These are phyloP conservation scores for Plenodomus biglobosus DNA, from an alignment of 2,329 filamentous ascomycete genomes.

Conservation along the genomic window DNA sequence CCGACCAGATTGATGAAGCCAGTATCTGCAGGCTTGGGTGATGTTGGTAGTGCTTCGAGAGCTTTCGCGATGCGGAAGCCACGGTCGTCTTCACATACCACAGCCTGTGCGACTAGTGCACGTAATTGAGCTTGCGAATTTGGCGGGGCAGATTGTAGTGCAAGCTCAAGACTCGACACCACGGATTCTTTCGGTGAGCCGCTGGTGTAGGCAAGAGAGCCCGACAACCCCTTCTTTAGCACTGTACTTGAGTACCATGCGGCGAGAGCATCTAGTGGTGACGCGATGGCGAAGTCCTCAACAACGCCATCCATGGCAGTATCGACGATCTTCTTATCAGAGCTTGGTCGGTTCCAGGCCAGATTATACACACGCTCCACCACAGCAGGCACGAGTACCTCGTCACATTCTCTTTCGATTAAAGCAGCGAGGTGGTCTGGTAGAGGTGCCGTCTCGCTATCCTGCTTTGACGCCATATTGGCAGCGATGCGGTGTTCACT, in stretches of 20 bases:
- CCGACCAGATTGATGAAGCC: constrained; percentile 52
- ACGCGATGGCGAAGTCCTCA: constrained; percentile 80
- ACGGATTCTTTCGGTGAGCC: constrained; percentile 48
- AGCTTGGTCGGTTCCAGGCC: constrained; percentile 80
- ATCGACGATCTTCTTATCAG: constrained; percentile 65
- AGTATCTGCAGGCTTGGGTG: constrained; percentile 39
- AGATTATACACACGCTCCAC: constrained; percentile 86
- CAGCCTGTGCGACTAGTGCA: constrained; percentile 60
- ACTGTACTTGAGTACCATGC: constrained; percentile 84
- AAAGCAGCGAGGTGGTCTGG: constrained; percentile 76
- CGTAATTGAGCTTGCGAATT: constrained; percentile 69
- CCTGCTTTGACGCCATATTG: constrained; percentile 31
- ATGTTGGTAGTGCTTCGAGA: constrained; percentile 53
- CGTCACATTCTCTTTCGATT: constrained; percentile 76
- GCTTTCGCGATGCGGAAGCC: constrained; percentile 55
- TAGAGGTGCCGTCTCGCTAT: constrained; percentile 64
- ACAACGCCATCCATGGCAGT: constrained; percentile 80
- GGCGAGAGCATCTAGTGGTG: constrained; percentile 84
- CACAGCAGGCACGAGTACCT: constrained; percentile 75
- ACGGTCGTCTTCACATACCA: constrained; percentile 58
- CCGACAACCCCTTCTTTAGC: constrained; percentile 68
- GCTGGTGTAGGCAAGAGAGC: constrained; percentile 61
- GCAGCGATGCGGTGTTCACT: constrained; percentile 58
- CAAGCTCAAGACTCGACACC: constrained; percentile 63
- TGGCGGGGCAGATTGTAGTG: constrained; percentile 72